Evolutionary conservation across 2,329 filamentous ascomycete genomes (phyloP).

Genomic region (Diaporthe vexans): DNA sequence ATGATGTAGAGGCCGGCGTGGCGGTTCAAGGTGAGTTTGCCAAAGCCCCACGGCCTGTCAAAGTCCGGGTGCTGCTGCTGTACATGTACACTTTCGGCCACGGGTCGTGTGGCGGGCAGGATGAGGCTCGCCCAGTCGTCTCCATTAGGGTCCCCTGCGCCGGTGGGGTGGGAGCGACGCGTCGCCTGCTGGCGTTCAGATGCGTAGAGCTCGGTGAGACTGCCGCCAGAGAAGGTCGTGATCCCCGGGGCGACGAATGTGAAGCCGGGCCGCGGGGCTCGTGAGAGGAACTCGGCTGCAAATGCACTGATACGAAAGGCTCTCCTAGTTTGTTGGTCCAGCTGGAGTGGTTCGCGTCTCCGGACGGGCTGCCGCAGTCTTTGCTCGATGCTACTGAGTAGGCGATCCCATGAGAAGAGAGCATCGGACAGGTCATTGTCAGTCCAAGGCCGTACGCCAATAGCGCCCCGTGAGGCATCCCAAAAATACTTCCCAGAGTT

Average conservation of each 20-base stretch:
- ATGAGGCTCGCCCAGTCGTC: constrained; percentile 1
- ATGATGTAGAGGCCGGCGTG: neutral
- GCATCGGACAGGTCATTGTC: neutral
- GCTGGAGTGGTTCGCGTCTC: neutral
- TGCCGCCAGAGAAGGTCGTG: neutral
- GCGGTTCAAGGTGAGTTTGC: neutral
- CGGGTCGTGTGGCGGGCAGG: neutral
- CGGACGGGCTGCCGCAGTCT: neutral
- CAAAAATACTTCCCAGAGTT: constrained; percentile 16
- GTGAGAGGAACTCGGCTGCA: neutral
- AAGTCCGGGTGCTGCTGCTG: neutral
- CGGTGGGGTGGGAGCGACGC: neutral
- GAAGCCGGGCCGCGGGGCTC: neutral
- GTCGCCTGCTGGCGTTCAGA: neutral
- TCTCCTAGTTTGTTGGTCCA: neutral
- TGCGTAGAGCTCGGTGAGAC: neutral
- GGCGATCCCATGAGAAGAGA: constrained; percentile 10
- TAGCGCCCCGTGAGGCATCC: neutral
- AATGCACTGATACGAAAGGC: neutral
- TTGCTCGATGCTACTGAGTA: constrained; percentile 5
- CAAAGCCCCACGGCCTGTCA: neutral
- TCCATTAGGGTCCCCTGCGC: neutral
- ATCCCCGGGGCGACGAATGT: neutral
- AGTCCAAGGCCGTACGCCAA: constrained; percentile 1
- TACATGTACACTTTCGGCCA: neutral